Evolutionary conservation across 2,329 filamentous ascomycete genomes (phyloP), one percentile per base, ranked within the genome.

Genomic region (Periconia sp.): DNA sequence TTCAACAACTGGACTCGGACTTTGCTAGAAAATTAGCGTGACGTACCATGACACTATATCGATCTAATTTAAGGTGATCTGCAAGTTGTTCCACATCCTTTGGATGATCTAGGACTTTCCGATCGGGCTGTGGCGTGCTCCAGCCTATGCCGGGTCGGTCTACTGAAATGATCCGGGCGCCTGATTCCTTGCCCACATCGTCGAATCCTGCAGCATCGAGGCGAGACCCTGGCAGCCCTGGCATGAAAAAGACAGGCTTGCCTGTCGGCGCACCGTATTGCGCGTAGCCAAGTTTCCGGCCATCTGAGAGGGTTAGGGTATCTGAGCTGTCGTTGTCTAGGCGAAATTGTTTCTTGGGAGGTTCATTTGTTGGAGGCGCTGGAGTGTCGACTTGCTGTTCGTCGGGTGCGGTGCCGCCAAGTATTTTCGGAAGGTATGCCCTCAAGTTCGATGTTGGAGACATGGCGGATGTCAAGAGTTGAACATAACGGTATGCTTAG

Each of bases 261-360:
- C 63, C 63, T 3, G 50, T 61, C 8, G 46, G 51, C 3, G 54
- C 54, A 4, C 66, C 64, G 31, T 66, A 68, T 25, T 63, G 48
- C 23, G 64, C 65, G 37, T 70, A 71, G 4, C 68, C 65, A 2
- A 73, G 52, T 39, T 59, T 67, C 11, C 69, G 65, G 6, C 67
- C 68, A 36, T 69, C 64, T 0, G 65, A 49, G 3, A 72, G 66
- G 1, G 42, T 57, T 9, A 69, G 30, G 11, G 55, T 70, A 15
- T 51, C 38, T 1, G 68, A 68, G 32, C 43, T 58, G 17, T 56
- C 50, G 22, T 57, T 48, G 42, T 65, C 59, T 3, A 61, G 48
- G 18, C 32, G 57, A 31, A 44, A 63, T n/a, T n/a, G n/a, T n/a
- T n/a, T n/a, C n/a, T n/a, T n/a, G n/a, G n/a, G n/a, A n/a, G n/a